These are phyloP conservation scores for Suhomyces faveliae DNA, from an alignment of 805 yeast genomes.

Conservation along the genomic window DNA sequence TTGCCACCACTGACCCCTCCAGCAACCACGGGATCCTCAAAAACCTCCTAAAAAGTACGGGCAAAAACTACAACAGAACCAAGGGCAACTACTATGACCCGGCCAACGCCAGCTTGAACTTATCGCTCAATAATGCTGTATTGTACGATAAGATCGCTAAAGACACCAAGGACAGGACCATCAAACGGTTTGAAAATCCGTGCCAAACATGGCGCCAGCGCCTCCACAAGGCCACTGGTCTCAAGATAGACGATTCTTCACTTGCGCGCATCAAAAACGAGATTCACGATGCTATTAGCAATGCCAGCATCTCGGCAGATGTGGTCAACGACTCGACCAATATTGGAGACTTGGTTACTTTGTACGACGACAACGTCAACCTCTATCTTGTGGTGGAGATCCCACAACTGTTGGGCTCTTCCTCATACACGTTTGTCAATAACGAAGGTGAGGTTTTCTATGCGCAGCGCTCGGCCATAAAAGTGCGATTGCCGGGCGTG, in stretches of 20 bases:
- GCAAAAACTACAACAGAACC: conserved; percentile 3
- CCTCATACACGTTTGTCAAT: conserved; percentile 56
- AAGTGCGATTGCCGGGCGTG: conserved; percentile 54
- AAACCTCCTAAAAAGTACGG: conserved; percentile 4
- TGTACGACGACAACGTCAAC: conserved; percentile 44
- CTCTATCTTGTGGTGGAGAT: conserved; percentile 54
- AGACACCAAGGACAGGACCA: conserved; percentile 18
- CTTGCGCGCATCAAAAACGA: not conserved
- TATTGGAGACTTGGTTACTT: conserved; percentile 65
- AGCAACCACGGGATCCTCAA: not conserved
- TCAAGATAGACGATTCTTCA: not conserved
- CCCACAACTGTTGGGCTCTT: conserved; percentile 50
- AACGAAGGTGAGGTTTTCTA: conserved; percentile 57
- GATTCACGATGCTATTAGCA: conserved; percentile 4
- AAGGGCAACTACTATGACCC: conserved; percentile 18
- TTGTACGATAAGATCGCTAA: conserved; percentile 18
- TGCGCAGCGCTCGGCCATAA: conserved; percentile 42
- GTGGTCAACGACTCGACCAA: conserved; percentile 21
- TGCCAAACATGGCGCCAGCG: conserved; percentile 20
- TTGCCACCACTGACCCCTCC: not conserved
- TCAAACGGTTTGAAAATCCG: conserved; percentile 17
- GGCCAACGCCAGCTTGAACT: conserved; percentile 21
- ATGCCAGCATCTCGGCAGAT: conserved; percentile 10
- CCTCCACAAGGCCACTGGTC: not conserved
- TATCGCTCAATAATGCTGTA: conserved; percentile 17